Percentiles rank a stretch among this genome's conserved stretches.
These are phyloP conservation scores for Ustilago tritici DNA, from an alignment of 1,284 basidiomycete species.

Conservation along the genomic window DNA sequence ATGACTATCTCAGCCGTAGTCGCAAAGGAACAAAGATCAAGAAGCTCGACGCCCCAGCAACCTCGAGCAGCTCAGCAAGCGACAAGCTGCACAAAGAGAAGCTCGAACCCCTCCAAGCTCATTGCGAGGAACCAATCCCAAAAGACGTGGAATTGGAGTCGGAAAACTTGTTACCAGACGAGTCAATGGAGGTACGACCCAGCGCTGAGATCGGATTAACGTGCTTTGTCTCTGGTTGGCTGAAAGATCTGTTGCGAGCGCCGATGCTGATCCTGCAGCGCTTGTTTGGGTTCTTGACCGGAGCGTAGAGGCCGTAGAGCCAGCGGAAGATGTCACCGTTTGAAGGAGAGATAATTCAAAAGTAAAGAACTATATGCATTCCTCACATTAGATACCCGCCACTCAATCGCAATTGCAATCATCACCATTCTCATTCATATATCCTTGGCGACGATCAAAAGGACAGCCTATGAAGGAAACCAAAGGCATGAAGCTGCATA, in stretches of 20 bases:
- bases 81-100: neutral
- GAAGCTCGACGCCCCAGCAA: too few species aligned
- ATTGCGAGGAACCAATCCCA: neutral
- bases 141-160: neutral
- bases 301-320: neutral
- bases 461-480: too few species aligned
- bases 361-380: neutral
- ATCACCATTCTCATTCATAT: neutral
- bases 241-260: conserved; percentile 15
- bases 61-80: too few species aligned
- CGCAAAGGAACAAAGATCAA: too few species aligned
- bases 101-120: neutral
- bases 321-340: neutral
- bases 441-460: neutral
- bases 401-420: neutral
- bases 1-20: too few species aligned
- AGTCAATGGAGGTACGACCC: conserved; percentile 1
- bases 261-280: conserved; percentile 13
- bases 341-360: neutral
- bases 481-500: neutral
- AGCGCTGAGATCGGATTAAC: neutral
- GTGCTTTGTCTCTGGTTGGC: conserved; percentile 13
- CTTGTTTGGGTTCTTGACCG: conserved; percentile 11
- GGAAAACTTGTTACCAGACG: neutral
- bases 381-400: neutral